Evolutionary conservation across 2,329 filamentous ascomycete genomes (phyloP).

Genomic region (Exophiala mesophila): DNA sequence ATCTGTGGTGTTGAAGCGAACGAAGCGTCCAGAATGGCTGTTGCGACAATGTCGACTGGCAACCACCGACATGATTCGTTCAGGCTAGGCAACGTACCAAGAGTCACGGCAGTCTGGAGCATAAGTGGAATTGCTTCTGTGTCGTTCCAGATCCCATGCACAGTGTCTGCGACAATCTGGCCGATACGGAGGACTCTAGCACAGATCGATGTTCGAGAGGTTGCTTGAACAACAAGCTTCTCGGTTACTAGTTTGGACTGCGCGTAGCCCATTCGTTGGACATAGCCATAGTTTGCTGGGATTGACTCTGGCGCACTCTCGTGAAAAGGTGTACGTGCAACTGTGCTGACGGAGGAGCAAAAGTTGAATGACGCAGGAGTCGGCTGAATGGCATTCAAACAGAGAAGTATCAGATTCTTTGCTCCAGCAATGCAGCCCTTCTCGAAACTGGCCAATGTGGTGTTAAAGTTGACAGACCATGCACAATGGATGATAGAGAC

Average conservation of each 20-base stretch:
- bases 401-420: constrained; percentile 32
- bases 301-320: constrained; percentile 9
- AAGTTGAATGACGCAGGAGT: constrained; percentile 44
- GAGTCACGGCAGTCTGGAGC: constrained; percentile 40
- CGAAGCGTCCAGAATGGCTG: constrained; percentile 25
- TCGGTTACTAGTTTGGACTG: constrained; percentile 57
- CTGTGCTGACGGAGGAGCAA: constrained; percentile 48
- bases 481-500: constrained; percentile 58
- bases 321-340: constrained; percentile 8
- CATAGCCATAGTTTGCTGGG: constrained; percentile 12
- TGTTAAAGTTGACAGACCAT: constrained; percentile 62
- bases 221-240: constrained; percentile 37
- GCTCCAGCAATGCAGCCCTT: constrained; percentile 35
- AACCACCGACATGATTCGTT: constrained; percentile 41
- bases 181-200: constrained; percentile 46
- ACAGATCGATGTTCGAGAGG: constrained; percentile 24
- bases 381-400: constrained; percentile 30
- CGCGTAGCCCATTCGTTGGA: constrained; percentile 47
- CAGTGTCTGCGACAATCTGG: constrained; percentile 48
- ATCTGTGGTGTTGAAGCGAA: constrained; percentile 27
- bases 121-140: constrained; percentile 52
- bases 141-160: constrained; percentile 47
- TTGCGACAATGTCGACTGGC: constrained; percentile 40
- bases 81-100: constrained; percentile 43
- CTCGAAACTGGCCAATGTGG: constrained; percentile 53